phyloP scores from a whole-genome alignment of 139 green algal species.

The Raphidocelis subcapitata region DNA sequence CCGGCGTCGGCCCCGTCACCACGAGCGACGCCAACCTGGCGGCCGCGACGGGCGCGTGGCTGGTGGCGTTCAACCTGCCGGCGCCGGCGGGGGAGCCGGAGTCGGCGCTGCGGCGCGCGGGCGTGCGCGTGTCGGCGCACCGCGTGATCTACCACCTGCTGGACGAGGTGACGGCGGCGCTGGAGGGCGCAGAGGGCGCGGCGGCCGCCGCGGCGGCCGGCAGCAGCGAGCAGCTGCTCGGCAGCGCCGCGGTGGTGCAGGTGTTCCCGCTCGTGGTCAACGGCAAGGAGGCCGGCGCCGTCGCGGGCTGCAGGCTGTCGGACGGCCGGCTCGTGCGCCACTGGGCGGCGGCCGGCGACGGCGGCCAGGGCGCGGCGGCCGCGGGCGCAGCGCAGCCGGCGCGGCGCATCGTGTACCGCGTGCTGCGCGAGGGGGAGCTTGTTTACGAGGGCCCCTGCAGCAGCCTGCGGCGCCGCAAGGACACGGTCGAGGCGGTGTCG shows the following conservation, averaged over 20 bases:
- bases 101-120: slow-evolving; percentile 27
- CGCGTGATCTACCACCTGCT: slow-evolving; percentile 85
- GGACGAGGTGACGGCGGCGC: slow-evolving; percentile 37
- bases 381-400: background rate
- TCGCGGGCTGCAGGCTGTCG: slow-evolving; percentile 59
- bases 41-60: slow-evolving; percentile 50
- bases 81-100: slow-evolving; percentile 39
- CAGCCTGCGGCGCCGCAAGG: slow-evolving; percentile 72
- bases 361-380: background rate
- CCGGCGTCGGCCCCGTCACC: slow-evolving; percentile 73
- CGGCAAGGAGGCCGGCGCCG: slow-evolving; percentile 24
- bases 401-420: slow-evolving; percentile 40
- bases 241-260: slow-evolving; percentile 38
- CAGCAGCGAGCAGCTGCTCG: slow-evolving; percentile 37
- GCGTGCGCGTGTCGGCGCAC: slow-evolving; percentile 57
- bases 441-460: slow-evolving; percentile 55
- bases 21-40: slow-evolving; percentile 72
- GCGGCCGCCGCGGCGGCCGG: background rate
- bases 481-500: slow-evolving; percentile 70
- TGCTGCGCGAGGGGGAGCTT: slow-evolving; percentile 59
- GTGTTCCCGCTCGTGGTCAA: slow-evolving; percentile 36
- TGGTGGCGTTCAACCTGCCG: slow-evolving; percentile 81
- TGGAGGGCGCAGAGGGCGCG: slow-evolving; percentile 1
- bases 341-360: background rate
- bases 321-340: slow-evolving; percentile 37